phyloP scores from a whole-genome alignment of 2,329 filamentous ascomycete genomes.

The Escovopsis weberi region DNA sequence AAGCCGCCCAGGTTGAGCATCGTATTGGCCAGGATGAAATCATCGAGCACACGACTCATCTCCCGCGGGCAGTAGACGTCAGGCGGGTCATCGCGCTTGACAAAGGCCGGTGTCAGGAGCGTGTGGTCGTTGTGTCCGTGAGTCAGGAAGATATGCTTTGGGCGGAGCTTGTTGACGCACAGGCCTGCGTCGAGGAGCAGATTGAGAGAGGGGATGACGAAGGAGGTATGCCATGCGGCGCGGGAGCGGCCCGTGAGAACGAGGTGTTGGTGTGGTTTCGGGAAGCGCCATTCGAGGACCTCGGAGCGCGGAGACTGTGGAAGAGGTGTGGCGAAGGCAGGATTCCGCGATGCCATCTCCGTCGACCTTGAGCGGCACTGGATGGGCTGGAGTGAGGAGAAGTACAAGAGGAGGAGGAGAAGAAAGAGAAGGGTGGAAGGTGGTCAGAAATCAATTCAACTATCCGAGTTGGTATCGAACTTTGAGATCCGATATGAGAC shows the following conservation, averaged over 20 bases:
- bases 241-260: slow-evolving; percentile 32
- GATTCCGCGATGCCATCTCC: too few relatives aligned
- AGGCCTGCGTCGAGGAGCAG: slow-evolving; percentile 34
- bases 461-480: neutral
- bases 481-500: neutral
- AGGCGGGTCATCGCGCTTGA: slow-evolving; percentile 28
- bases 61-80: slow-evolving; percentile 30
- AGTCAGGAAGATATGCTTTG: slow-evolving; percentile 35
- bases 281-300: slow-evolving; percentile 31
- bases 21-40: slow-evolving; percentile 25
- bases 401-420: too few relatives aligned
- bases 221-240: slow-evolving; percentile 37
- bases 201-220: slow-evolving; percentile 34
- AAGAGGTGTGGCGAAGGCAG: slow-evolving; percentile 27
- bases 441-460: neutral
- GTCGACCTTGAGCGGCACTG: too few relatives aligned
- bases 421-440: too few relatives aligned
- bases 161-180: slow-evolving; percentile 28
- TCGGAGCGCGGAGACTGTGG: slow-evolving; percentile 28
- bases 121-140: slow-evolving; percentile 35
- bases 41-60: slow-evolving; percentile 24
- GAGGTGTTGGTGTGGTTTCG: slow-evolving; percentile 25
- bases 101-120: slow-evolving; percentile 27
- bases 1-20: slow-evolving; percentile 28
- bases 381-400: too few relatives aligned